These are phyloP conservation scores for Paecilomyces sp. DNA, from an alignment of 2,329 filamentous ascomycete genomes.

Conservation along the genomic window DNA sequence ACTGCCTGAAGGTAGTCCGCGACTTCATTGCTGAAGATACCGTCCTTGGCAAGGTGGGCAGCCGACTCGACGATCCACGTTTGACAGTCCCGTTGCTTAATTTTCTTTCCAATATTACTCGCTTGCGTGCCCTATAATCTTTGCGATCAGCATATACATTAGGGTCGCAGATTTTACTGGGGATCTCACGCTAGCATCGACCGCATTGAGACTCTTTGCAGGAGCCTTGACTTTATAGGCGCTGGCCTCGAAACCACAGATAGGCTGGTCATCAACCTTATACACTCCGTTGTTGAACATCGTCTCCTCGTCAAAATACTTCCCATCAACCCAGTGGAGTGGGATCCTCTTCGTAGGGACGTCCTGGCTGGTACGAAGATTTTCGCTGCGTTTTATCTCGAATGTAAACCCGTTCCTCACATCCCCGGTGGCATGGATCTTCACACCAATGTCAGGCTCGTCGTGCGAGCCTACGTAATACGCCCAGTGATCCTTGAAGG, in stretches of 20 bases:
- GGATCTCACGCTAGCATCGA: conserved; percentile 5
- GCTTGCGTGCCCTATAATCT: not conserved
- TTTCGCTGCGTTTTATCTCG: conserved; percentile 20
- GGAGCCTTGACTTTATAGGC: conserved; percentile 4
- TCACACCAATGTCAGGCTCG: conserved; percentile 15
- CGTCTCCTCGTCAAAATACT: conserved; percentile 13
- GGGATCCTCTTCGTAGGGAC: conserved; percentile 15
- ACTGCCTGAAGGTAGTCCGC: conserved; percentile 17
- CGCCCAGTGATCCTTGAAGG: conserved; percentile 32
- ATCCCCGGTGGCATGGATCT: conserved; percentile 23
- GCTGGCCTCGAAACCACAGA: conserved; percentile 20
- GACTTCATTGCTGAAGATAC: conserved; percentile 17
- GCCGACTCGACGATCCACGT: conserved; percentile 31
- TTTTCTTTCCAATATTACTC: conserved; percentile 4
- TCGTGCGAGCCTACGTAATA: conserved; percentile 19
- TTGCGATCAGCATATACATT: not conserved
- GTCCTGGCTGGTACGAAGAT: conserved; percentile 10
- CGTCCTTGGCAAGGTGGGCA: conserved; percentile 18
- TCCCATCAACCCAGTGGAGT: conserved; percentile 23
- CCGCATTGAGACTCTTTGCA: conserved; percentile 7
- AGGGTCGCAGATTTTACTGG: not conserved
- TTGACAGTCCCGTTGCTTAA: conserved; percentile 27
- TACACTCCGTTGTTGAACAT: conserved; percentile 19
- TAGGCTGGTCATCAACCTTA: conserved; percentile 6
- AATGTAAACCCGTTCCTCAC: conserved; percentile 24